Evolutionary conservation across 352 stramenopile genomes (phyloP), one percentile per base, ranked within the genome.

Genomic region (Thalassiosira hispida): DNA sequence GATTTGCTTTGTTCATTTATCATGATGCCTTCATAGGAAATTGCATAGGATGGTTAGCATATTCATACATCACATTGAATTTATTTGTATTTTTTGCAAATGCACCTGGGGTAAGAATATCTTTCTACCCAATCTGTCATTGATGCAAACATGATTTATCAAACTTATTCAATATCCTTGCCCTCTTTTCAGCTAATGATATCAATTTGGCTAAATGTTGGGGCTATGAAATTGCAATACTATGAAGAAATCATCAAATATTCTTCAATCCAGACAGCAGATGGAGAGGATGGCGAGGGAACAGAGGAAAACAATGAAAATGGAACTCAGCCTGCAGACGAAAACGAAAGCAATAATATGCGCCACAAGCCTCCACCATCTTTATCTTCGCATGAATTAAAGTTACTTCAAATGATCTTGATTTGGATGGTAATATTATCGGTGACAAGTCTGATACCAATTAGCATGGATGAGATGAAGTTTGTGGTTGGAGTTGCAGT

Each of bases 201-300:
- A 55, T 79, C 76, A 46, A 80, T 80, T 40, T 84, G 71, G 72
- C 46, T 84, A 14, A 84, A 84, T 69, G 42, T 75, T 38, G 56
- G 68, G 25, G 76, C 76, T 6, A 80, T 84, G 56, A 84, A 84
- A 14, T 49, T 84, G 20, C 68, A 80, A 73, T 84, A 84, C 60
- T 67, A 84, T 46, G 67, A 79, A 56, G 73, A 76, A 57, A 57
- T 81, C 18, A 27, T 66, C 16, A 76, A 65, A 61, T 55, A 29
- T 55, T 71, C 73, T 9, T 70, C 47, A 16, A 40, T 60, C 7
- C 51, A 42, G 67, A 27, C 55, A n/a, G 55, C 33, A 16, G 62
- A 71, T 16, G 29, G 16, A 22, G 23, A 31, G 9, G 14, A 40
- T 27, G 22, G 29, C 14, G 56, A 20, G 35, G 20, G 22, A 6